Evolutionary conservation across 306 rosid genomes (phyloP).

Genomic region (Medicago arabica): DNA sequence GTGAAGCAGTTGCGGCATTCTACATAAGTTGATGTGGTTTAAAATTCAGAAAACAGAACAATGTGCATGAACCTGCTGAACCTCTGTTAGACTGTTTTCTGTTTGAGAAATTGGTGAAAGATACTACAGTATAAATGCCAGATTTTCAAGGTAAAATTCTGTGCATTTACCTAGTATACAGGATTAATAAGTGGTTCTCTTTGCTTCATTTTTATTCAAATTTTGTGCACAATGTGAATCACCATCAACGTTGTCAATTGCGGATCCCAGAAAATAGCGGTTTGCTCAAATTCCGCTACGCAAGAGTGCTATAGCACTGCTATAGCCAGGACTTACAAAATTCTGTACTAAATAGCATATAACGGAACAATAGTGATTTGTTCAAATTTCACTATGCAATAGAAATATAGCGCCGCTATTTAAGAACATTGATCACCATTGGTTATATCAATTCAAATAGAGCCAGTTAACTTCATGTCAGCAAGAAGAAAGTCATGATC

Average conservation of each 20-base stretch:
- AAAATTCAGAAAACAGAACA: conserved; percentile 9
- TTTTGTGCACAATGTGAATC: too few species aligned
- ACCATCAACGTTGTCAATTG: too few species aligned
- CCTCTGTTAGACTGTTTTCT: background rate
- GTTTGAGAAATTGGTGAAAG: background rate
- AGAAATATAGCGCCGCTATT: too few species aligned
- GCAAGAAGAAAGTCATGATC: conserved; percentile 12
- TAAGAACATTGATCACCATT: background rate
- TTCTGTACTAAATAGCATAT: too few species aligned
- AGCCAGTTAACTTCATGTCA: conserved; percentile 9
- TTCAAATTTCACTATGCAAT: too few species aligned
- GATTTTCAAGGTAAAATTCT: background rate
- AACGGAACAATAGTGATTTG: too few species aligned
- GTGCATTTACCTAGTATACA: background rate
- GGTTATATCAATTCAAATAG: conserved; percentile 28
- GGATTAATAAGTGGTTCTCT: conserved; percentile 2
- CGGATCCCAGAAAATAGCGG: too few species aligned
- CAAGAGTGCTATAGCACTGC: too few species aligned
- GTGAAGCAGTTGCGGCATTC: background rate
- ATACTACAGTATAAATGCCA: conserved; percentile 4
- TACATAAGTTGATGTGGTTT: background rate
- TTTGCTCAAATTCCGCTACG: too few species aligned
- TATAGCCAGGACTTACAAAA: too few species aligned
- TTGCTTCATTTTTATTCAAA: background rate
- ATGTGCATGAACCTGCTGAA: background rate